These are phyloP conservation scores for Colletotrichum caudatum DNA, from an alignment of 2,329 filamentous ascomycete species.

Conservation along the genomic window DNA sequence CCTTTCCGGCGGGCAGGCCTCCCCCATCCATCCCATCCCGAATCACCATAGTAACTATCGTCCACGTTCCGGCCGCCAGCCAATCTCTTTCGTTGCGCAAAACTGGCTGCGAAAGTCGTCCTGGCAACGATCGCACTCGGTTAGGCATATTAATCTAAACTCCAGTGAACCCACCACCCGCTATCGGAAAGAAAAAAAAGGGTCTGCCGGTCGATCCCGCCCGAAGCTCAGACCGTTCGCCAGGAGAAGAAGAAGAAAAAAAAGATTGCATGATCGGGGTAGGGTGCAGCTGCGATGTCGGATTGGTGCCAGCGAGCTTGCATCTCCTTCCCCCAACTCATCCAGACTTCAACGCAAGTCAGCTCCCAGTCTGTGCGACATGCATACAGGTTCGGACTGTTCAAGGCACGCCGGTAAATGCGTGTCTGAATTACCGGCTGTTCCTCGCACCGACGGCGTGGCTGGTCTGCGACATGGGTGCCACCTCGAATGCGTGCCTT, in stretches of 20 bases:
- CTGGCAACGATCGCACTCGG: conserved; percentile 15
- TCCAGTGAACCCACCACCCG: conserved; percentile 13
- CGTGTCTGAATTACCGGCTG: background rate
- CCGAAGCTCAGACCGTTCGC: conserved; percentile 5
- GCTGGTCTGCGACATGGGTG: background rate
- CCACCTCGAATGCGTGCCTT: background rate
- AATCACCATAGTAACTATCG: conserved; percentile 8
- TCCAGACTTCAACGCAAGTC: background rate
- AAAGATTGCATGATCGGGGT: background rate
- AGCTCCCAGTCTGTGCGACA: background rate
- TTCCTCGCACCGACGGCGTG: background rate
- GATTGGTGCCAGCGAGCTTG: background rate
- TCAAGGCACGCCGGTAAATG: background rate
- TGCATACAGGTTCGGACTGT: background rate
- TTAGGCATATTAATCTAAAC: conserved; percentile 10
- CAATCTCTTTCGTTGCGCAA: conserved; percentile 27
- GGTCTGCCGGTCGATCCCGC: conserved; percentile 12
- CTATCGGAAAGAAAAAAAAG: conserved; percentile 2
- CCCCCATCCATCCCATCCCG: conserved; percentile 3
- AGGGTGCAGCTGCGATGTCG: background rate
- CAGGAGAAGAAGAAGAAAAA: background rate
- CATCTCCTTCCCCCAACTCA: background rate
- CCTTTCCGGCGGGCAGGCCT: background rate
- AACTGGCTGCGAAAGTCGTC: conserved; percentile 21
- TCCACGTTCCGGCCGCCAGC: conserved; percentile 8